These are phyloP conservation scores for Penicillium subrubescens DNA, from an alignment of 495 filamentous ascomycete genomes.

Conservation along the genomic window DNA sequence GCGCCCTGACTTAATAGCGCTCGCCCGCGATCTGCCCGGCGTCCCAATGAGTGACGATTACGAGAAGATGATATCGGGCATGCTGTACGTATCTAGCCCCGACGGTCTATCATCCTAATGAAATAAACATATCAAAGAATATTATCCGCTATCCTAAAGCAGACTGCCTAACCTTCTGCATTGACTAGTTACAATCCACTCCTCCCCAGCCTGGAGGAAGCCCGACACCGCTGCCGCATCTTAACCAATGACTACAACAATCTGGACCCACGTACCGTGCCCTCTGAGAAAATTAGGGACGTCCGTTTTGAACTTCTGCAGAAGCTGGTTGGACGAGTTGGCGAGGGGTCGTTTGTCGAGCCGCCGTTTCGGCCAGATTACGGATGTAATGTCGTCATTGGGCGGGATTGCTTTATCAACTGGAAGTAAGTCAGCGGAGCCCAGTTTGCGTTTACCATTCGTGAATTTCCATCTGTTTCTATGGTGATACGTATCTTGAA, in stretches of 20 bases:
- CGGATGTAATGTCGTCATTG: slow-evolving; percentile 55
- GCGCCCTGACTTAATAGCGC: slow-evolving; percentile 45
- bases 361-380: slow-evolving; percentile 57
- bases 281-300: slow-evolving; percentile 35
- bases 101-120: not conserved
- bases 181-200: slow-evolving; percentile 44
- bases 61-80: slow-evolving; percentile 58
- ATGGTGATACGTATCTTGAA: not conserved
- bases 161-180: not conserved
- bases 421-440: slow-evolving; percentile 44
- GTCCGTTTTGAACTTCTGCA: slow-evolving; percentile 39
- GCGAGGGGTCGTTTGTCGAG: slow-evolving; percentile 50
- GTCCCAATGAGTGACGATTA: slow-evolving; percentile 53
- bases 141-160: not conserved
- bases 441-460: not conserved
- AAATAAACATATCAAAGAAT: not conserved
- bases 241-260: slow-evolving; percentile 51
- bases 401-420: slow-evolving; percentile 53
- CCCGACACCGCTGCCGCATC: slow-evolving; percentile 47
- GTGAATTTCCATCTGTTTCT: not conserved
- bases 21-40: slow-evolving; percentile 41
- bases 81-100: slow-evolving; percentile 39
- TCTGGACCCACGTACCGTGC: slow-evolving; percentile 42
- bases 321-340: slow-evolving; percentile 46
- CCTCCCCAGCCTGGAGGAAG: slow-evolving; percentile 42